These are phyloP conservation scores for Pugionium cornutum DNA, from an alignment of 345 rosid genomes.

Conservation along the genomic window DNA sequence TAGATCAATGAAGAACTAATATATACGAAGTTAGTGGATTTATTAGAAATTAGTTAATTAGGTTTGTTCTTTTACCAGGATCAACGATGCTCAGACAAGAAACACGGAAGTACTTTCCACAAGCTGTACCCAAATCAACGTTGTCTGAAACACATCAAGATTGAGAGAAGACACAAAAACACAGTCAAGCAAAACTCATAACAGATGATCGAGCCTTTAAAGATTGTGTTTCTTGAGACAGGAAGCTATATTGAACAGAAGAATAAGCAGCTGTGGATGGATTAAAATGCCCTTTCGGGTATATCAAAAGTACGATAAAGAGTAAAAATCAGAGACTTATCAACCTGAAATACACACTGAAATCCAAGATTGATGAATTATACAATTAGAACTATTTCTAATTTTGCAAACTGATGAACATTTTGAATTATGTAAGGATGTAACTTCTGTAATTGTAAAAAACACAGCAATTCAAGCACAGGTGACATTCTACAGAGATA, in stretches of 20 bases:
- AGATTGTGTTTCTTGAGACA: neutral
- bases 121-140: constrained; percentile 53
- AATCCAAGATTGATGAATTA: neutral
- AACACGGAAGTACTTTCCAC: constrained; percentile 49
- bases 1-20: neutral
- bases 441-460: neutral
- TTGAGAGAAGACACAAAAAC: neutral
- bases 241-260: neutral
- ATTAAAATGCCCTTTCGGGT: neutral
- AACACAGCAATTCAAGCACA: no score
- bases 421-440: neutral
- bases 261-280: neutral
- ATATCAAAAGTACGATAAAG: neutral
- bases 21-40: neutral
- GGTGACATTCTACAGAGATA: no score
- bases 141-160: constrained; percentile 46
- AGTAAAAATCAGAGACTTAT: neutral
- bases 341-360: neutral
- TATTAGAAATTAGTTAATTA: neutral
- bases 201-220: neutral
- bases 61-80: constrained; percentile 44
- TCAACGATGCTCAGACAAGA: constrained; percentile 70
- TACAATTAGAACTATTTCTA: neutral
- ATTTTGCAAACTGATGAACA: no score
- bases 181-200: constrained; percentile 13